phyloP scores from a whole-genome alignment of 2,329 filamentous ascomycete species.

The Neopestalotiopsis sp. region DNA sequence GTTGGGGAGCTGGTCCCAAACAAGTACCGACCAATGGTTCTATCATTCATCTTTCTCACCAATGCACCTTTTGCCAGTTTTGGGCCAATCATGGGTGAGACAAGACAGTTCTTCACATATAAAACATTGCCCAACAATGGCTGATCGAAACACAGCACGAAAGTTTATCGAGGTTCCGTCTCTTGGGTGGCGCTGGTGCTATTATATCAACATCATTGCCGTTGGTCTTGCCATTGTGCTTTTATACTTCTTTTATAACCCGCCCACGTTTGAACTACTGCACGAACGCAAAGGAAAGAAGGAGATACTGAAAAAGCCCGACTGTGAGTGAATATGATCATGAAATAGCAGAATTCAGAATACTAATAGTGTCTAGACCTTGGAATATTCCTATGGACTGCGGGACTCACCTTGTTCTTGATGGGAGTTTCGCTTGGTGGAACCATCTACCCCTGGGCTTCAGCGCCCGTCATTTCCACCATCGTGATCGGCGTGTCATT shows the following conservation, averaged over 20 bases:
- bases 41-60: slow-evolving; percentile 39
- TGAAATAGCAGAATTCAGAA: too few species aligned
- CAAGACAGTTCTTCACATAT: neutral
- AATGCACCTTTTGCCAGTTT: slow-evolving; percentile 40
- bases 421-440: slow-evolving; percentile 53
- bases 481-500: slow-evolving; percentile 40
- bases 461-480: slow-evolving; percentile 42
- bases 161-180: slow-evolving; percentile 39
- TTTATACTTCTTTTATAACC: slow-evolving; percentile 45
- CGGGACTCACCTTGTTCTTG: slow-evolving; percentile 48
- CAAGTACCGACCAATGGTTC: slow-evolving; percentile 43
- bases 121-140: too few species aligned
- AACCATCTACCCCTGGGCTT: slow-evolving; percentile 47
- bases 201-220: slow-evolving; percentile 46
- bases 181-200: slow-evolving; percentile 46
- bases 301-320: slow-evolving; percentile 39
- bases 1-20: slow-evolving; percentile 48
- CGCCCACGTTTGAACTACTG: slow-evolving; percentile 44
- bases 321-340: slow-evolving; percentile 30
- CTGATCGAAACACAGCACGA: too few species aligned
- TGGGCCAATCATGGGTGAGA: slow-evolving; percentile 39
- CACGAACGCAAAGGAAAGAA: slow-evolving; percentile 43
- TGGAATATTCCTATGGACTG: slow-evolving; percentile 50
- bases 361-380: too few species aligned
- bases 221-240: slow-evolving; percentile 39